A percentile compares a stretch with the other conserved stretches of the same genome.
These are phyloP conservation scores for Aeschynomene evenia DNA, from an alignment of 306 rosid species.

Conservation along the genomic window DNA sequence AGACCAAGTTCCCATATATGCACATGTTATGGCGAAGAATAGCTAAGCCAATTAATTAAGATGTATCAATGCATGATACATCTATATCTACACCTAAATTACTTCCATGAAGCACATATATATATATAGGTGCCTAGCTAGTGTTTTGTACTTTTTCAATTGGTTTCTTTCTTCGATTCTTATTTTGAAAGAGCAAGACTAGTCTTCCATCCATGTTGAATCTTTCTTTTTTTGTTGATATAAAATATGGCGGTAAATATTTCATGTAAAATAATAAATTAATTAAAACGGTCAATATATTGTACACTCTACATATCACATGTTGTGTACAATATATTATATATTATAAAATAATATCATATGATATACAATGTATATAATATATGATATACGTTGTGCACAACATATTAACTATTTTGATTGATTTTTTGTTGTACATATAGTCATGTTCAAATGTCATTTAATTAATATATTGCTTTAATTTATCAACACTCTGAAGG, in stretches of 20 bases:
- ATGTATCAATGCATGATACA: background rate
- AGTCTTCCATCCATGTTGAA: background rate
- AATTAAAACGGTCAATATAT: too few relatives aligned
- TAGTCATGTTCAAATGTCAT: background rate
- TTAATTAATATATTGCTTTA: background rate
- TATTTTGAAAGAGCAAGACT: background rate
- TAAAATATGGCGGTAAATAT: too few relatives aligned
- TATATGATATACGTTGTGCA: too few relatives aligned
- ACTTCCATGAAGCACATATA: constrained; percentile 19
- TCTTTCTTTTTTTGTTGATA: background rate
- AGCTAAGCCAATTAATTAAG: too few relatives aligned
- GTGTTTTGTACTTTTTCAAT: constrained; percentile 1
- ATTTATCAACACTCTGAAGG: background rate
- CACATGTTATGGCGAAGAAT: constrained; percentile 1
- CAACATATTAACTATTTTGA: too few relatives aligned
- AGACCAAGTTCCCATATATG: background rate
- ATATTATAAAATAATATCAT: too few relatives aligned
- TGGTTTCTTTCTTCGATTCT: constrained; percentile 7
- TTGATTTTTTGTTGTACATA: too few relatives aligned
- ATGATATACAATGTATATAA: too few relatives aligned
- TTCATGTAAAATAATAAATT: too few relatives aligned
- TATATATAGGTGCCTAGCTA: too few relatives aligned
- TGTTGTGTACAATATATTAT: too few relatives aligned
- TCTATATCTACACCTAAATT: constrained; percentile 23
- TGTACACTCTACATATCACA: too few relatives aligned